Evolutionary conservation across 176 grass and related monocot species (phyloP), one percentile per base, ranked within the genome.

Genomic region (Urochloa ruziziensis): DNA sequence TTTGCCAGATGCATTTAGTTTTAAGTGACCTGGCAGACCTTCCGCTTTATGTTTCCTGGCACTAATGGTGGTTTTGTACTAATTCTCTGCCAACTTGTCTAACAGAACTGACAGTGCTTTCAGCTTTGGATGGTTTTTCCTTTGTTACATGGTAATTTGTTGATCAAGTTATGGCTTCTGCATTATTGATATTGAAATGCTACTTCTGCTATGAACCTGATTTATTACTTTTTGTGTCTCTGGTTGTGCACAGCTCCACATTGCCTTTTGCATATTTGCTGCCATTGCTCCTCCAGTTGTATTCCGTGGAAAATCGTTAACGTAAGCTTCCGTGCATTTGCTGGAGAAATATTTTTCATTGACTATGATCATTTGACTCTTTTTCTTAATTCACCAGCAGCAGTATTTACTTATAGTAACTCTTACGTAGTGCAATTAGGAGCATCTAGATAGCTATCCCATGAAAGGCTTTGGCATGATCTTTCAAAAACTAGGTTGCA

Each of bases 41-140:
- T 46, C 2, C 47, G 28, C 17, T 72, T 44, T 75, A 68, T 59
- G 24, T 46, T 34, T 34, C 60, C 30, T 49, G 42, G 16, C 3
- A 40, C 24, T 49, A 60, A 9, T 0, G 40, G 18, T 79, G 44
- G 12, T 15, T 82, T 58, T 59, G 5, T 32, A 65, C 72, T 83
- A 74, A 90, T 74, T 67, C 57, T 40, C 4, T 64, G 32, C 53
- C 48, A 70, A 86, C 52, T n/a, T 89, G 69, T 60, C 89, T 72
- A 77, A 90, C 82, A 94, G 91, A 67, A 90, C 88, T 83, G 88
- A 90, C 33, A 94, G 88, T 9, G 91, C 91, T 28, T 65, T 94
- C 16, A 88, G 83, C 67, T 94, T 94, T 88, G 85, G 91, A 67
- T 94, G 88, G 85, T 94, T 94, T 85, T 90, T 94, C 82, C 85